phyloP scores from a whole-genome alignment of 192 early-diverging fungal species.

The Lunasporangiospora selenospora region DNA sequence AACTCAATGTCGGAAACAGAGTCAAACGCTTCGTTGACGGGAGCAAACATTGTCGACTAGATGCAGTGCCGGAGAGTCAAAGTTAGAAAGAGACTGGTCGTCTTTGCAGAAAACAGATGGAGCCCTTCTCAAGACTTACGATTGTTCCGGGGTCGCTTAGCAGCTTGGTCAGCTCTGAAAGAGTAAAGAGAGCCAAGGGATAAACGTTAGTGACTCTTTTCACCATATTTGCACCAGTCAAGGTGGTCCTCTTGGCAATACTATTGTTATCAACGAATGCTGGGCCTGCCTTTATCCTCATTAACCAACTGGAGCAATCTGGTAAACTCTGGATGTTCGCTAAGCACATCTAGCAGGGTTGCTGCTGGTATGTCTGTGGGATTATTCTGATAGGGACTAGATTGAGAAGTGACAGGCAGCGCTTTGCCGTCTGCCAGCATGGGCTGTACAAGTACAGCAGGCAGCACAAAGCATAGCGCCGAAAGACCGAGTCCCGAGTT shows the following conservation, averaged over 20 bases:
- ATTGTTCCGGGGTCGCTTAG: constrained; percentile 14
- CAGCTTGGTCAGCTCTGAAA: constrained; percentile 4
- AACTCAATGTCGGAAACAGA: constrained; percentile 26
- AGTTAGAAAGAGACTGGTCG: background rate
- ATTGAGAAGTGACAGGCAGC: too few relatives aligned
- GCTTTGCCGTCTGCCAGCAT: too few relatives aligned
- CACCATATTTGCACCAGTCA: too few relatives aligned
- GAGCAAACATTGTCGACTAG: constrained; percentile 36
- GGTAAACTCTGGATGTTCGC: constrained; percentile 28
- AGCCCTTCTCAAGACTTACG: background rate
- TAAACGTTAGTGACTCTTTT: too few relatives aligned
- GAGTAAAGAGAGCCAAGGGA: background rate
- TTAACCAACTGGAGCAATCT: constrained; percentile 27
- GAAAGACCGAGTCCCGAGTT: too few relatives aligned
- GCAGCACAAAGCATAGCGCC: too few relatives aligned
- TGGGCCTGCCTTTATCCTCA: constrained; percentile 12
- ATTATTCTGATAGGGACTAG: too few relatives aligned
- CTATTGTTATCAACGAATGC: too few relatives aligned
- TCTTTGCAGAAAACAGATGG: background rate
- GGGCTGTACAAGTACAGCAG: too few relatives aligned
- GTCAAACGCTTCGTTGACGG: constrained; percentile 37
- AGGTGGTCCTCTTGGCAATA: too few relatives aligned
- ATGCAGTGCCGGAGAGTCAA: background rate
- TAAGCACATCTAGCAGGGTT: constrained; percentile 26
- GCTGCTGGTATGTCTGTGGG: background rate